Percentiles rank a stretch among this genome's conserved stretches.
These are phyloP conservation scores for Limnanthes douglasii DNA, from an alignment of 345 rosid species.

Conservation along the genomic window DNA sequence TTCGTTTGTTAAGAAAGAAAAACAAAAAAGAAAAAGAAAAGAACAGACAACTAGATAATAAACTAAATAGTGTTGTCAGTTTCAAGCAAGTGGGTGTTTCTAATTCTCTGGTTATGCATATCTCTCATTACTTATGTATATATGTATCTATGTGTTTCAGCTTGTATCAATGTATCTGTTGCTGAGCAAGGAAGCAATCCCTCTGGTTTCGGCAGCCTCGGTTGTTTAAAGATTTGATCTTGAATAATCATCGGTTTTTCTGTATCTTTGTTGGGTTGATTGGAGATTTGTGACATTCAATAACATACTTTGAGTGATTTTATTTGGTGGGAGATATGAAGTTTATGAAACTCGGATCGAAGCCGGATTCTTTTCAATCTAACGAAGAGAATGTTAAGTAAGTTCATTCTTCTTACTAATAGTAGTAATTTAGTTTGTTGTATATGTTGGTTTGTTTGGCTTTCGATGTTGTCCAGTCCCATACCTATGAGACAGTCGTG, in stretches of 20 bases:
- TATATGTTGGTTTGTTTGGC: too few species aligned
- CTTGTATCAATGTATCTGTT: too few species aligned
- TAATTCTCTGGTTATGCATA: too few species aligned
- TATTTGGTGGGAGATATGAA: constrained; percentile 27
- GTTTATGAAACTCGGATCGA: constrained; percentile 90
- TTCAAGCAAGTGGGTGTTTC: constrained; percentile 35
- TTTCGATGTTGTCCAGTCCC: too few species aligned
- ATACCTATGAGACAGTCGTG: too few species aligned
- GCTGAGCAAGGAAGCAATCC: constrained; percentile 23
- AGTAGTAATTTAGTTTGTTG: too few species aligned
- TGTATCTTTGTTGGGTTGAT: too few species aligned
- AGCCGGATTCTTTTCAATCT: constrained; percentile 70
- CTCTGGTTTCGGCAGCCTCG: too few species aligned
- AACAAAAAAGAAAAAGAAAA: constrained; percentile 10
- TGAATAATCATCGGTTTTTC: not conserved
- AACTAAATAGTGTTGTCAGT: constrained; percentile 39
- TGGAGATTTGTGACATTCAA: too few species aligned
- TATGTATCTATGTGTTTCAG: too few species aligned
- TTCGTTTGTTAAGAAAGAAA: constrained; percentile 11
- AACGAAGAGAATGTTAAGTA: constrained; percentile 47
- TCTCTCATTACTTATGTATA: too few species aligned
- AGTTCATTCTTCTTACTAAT: constrained; percentile 8
- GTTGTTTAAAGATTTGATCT: constrained; percentile 1
- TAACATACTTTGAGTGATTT: constrained; percentile 2
- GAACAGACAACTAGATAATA: constrained; percentile 16